Evolutionary conservation across 345 rosid species (phyloP), one percentile per base, ranked within the genome.

Genomic region (Populus euphratica): DNA sequence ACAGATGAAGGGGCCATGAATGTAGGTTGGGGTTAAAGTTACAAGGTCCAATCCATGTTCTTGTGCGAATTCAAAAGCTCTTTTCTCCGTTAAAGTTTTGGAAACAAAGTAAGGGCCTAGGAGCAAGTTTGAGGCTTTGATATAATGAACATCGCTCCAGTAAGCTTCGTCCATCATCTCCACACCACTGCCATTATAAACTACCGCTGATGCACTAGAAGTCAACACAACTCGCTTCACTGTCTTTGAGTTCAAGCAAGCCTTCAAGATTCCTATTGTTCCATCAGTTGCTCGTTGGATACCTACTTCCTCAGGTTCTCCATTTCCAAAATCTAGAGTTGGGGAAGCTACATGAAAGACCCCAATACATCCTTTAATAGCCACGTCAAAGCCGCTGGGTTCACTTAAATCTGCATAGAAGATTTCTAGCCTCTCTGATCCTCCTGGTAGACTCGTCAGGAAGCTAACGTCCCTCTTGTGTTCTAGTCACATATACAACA

Each of bases 211-310:
- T n/a, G 81, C 74, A 21, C 93, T 91, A 5, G 94, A 89, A 61
- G 95, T 90, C 83, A 86, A 93, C 3, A 92, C 86, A 4, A 90
- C 86, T 18, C 91, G 79, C 77, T 86, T 88, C 36, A 92, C 92
- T 0, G 92, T 90, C 54, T 85, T 87, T 8, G 90, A 78, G 21
- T 86, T 81, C 72, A 84, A 38, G 85, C 90, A 90, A 8, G 90
- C 83, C 65, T 80, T 88, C 7, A 92, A 62, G 54, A 93, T 88
- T 23, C 93, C 91, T 35, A 84, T 13, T 3, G 85, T 61, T 74
- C 91, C 97, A 23, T 83, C 81, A 1, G 88, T 76, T 50, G 92
- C 68, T 72, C 91, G 86, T 56, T 87, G 80, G 0, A 86, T 88
- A 18, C 86, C 80, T 8, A 73, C 80, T 49, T 84, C 89, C 61